Conservation (phyloP, 495 filamentous ascomycete species). For the Letharia lupina region DNA sequence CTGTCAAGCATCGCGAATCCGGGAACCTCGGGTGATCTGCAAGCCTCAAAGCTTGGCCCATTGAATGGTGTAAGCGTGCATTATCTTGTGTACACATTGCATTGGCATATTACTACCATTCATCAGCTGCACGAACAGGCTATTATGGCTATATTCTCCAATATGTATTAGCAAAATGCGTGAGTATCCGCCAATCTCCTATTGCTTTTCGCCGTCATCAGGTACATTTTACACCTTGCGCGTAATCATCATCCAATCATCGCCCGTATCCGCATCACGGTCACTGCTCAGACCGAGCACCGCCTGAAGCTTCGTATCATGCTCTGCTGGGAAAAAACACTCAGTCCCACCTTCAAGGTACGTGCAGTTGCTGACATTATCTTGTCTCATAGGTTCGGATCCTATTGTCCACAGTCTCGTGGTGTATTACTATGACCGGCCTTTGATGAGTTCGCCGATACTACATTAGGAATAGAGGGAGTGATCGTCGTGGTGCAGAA, state of each 20-base stretch:
- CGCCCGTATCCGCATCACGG: background rate
- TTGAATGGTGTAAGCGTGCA: background rate
- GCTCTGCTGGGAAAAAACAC: background rate
- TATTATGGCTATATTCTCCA: background rate
- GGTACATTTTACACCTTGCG: background rate
- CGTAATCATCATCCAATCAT: background rate
- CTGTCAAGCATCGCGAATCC: too few species aligned
- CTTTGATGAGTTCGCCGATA: background rate
- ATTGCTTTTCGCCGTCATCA: background rate
- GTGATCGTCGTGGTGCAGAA: background rate
- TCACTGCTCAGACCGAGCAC: background rate
- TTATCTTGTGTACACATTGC: background rate
- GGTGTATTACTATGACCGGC: background rate
- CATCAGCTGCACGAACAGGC: background rate
- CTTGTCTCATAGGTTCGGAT: background rate
- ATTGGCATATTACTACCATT: background rate
- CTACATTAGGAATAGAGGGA: background rate
- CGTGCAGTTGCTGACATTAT: background rate
- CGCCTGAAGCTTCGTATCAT: background rate
- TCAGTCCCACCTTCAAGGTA: background rate
- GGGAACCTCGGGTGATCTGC: background rate
- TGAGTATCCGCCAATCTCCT: background rate
- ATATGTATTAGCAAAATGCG: background rate
- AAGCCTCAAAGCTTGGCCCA: slow-evolving; percentile 5
- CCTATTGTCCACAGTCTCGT: background rate